Evolutionary conservation across 2,329 filamentous ascomycete species (phyloP), one percentile per base, ranked within the genome.

Genomic region (Penicillium sp.): DNA sequence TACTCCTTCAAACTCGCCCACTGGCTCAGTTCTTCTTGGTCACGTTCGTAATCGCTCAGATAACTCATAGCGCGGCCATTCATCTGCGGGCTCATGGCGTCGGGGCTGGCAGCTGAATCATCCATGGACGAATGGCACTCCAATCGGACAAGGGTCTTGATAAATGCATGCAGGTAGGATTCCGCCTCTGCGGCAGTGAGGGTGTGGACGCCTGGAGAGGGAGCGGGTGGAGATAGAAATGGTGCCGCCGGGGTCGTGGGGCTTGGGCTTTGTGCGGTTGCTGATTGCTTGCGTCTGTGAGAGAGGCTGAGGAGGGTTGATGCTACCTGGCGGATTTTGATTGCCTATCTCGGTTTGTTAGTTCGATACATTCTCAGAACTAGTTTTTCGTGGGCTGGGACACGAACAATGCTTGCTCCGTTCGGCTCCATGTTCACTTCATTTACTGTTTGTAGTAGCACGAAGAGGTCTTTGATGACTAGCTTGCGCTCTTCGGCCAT

Each of bases 321-420:
- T 1, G 90, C 90, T 36, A 96, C 88, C 67, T 90, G 87, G 9
- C 90, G 88, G 61, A 96, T 90, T 77, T 96, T 95, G 76, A 85
- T 85, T 65, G 90, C 90, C 82, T 84, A 69, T 35, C 5, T 7
- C 11, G 2, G 18, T 36, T 40, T 16, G 45, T 57, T 39, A 51
- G 53, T 49, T 26, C 42, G 9, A 40, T 23, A n/a, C n/a, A 5
- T n/a, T 36, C n/a, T 16, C 7, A n/a, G 11, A 47, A 16, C 38
- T 48, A 1, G n/a, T n/a, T 13, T 27, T 47, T 29, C 23, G 41
- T 47, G 16, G 19, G 42, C 39, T 3, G 49, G 47, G 42, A 10
- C 26, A 78, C 81, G 75, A 79, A 86, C 84, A 64, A 87, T 83
- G 54, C 81, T 84, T 60, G 81, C 81, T 23, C 82, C 84, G 59